phyloP scores from a whole-genome alignment of 2,329 filamentous ascomycete genomes.

The Blastomyces gilchristii region DNA sequence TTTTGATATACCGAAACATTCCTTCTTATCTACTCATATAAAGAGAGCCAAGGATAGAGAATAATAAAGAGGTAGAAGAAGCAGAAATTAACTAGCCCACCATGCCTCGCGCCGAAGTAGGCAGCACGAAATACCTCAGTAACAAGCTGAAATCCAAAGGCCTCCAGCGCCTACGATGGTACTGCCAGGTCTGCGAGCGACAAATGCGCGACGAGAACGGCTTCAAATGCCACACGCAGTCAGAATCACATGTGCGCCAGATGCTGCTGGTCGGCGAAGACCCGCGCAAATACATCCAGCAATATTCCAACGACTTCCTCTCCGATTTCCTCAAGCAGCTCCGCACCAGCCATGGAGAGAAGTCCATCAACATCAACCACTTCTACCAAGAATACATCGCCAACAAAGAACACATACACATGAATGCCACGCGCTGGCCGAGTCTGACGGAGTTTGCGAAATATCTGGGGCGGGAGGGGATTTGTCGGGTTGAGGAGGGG shows the following conservation, averaged over 20 bases:
- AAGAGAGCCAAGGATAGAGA: background rate
- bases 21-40: background rate
- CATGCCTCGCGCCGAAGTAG: conserved; percentile 89
- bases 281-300: conserved; percentile 69
- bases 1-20: background rate
- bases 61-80: background rate
- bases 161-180: conserved; percentile 76
- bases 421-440: conserved; percentile 87
- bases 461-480: conserved; percentile 70
- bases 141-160: conserved; percentile 75
- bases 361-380: conserved; percentile 75
- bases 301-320: conserved; percentile 72
- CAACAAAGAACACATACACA: conserved; percentile 79
- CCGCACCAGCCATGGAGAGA: conserved; percentile 78
- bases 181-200: conserved; percentile 71
- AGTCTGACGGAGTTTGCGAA: conserved; percentile 86
- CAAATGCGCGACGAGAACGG: conserved; percentile 79
- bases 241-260: conserved; percentile 77
- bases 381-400: conserved; percentile 94
- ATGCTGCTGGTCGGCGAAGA: conserved; percentile 84
- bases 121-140: conserved; percentile 77
- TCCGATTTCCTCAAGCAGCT: conserved; percentile 69
- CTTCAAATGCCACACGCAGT: conserved; percentile 76
- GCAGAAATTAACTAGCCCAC: conserved; percentile 27
- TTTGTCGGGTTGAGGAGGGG: conserved; percentile 83